Evolutionary conservation across 1,139 yeast species (phyloP).

Genomic region (Protomyces pachydermus): DNA sequence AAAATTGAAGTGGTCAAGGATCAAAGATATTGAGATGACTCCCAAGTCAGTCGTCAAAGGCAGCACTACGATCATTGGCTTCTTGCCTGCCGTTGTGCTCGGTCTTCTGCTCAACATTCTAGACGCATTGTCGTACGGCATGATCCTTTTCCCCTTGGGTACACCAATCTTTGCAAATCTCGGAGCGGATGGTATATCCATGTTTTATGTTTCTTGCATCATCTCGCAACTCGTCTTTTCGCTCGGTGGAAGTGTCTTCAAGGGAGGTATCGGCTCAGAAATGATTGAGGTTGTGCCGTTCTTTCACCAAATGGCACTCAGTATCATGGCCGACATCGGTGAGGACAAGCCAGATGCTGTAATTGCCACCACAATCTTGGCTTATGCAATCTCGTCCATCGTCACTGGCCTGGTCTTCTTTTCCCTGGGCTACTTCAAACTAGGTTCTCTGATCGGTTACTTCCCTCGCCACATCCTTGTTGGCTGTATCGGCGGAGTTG

Average conservation of each 20-base stretch:
- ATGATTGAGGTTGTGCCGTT: conserved; percentile 98
- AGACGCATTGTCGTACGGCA: conserved; percentile 92
- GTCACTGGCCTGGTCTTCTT: conserved; percentile 81
- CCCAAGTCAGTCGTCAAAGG: not conserved
- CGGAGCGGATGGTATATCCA: conserved; percentile 85
- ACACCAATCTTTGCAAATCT: conserved; percentile 67
- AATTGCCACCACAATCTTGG: conserved; percentile 78
- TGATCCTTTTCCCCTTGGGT: conserved; percentile 91
- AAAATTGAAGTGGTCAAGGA: not conserved
- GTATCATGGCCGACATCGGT: conserved; percentile 57
- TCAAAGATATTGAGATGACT: conserved; percentile 7
- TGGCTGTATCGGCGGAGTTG: conserved; percentile 98
- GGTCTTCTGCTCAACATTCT: conserved; percentile 80
- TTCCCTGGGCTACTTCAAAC: conserved; percentile 64
- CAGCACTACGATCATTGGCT: conserved; percentile 33
- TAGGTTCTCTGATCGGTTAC: conserved; percentile 86
- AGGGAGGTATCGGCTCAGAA: conserved; percentile 88
- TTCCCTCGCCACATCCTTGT: conserved; percentile 93
- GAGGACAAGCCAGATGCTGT: conserved; percentile 55
- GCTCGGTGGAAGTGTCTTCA: conserved; percentile 83
- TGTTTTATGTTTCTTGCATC: conserved; percentile 88
- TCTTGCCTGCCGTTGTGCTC: conserved; percentile 70
- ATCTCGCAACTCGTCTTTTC: conserved; percentile 84
- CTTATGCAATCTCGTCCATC: conserved; percentile 76
- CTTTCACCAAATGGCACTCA: conserved; percentile 87